A percentile compares a stretch with the other conserved stretches of the same genome.
These are phyloP conservation scores for Calonectria multiphialidica DNA, from an alignment of 2,329 filamentous ascomycete species.

Conservation along the genomic window DNA sequence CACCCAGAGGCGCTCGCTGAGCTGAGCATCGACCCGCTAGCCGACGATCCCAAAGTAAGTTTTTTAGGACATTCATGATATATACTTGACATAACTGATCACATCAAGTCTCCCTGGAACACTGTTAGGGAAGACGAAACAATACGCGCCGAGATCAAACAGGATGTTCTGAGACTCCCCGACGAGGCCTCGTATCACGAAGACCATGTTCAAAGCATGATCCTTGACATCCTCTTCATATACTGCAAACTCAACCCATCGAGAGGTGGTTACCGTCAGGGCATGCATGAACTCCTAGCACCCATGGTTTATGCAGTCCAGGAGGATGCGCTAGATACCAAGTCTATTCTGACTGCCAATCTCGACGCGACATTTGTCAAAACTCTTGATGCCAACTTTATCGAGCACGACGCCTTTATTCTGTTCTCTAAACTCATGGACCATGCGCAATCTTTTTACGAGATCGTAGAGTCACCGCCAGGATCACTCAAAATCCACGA, in stretches of 20 bases:
- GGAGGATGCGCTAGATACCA: conserved; percentile 78
- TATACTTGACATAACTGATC: conserved; percentile 22
- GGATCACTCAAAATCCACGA: conserved; percentile 39
- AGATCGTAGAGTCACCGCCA: conserved; percentile 60
- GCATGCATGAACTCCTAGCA: conserved; percentile 96
- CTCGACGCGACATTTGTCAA: conserved; percentile 69
- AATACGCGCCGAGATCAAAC: conserved; percentile 87
- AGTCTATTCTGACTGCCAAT: conserved; percentile 47
- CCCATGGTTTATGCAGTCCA: conserved; percentile 89
- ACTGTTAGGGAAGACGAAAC: conserved; percentile 87
- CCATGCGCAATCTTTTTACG: conserved; percentile 87
- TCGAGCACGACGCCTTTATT: conserved; percentile 92
- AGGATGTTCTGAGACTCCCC: conserved; percentile 94
- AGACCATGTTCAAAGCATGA: conserved; percentile 80
- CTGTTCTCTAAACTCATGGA: conserved; percentile 92
- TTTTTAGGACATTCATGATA: background rate
- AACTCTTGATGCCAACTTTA: conserved; percentile 77
- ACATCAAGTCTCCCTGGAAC: conserved; percentile 86
- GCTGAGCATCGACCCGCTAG: conserved; percentile 83
- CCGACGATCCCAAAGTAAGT: conserved; percentile 77
- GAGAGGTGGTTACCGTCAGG: conserved; percentile 92
- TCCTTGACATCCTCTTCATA: conserved; percentile 91
- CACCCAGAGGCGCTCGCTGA: conserved; percentile 83
- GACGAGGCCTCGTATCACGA: conserved; percentile 93
- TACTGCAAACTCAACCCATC: conserved; percentile 93